phyloP scores from a whole-genome alignment of 2,329 filamentous ascomycete genomes.

The Chrysoporthe cubensis region DNA sequence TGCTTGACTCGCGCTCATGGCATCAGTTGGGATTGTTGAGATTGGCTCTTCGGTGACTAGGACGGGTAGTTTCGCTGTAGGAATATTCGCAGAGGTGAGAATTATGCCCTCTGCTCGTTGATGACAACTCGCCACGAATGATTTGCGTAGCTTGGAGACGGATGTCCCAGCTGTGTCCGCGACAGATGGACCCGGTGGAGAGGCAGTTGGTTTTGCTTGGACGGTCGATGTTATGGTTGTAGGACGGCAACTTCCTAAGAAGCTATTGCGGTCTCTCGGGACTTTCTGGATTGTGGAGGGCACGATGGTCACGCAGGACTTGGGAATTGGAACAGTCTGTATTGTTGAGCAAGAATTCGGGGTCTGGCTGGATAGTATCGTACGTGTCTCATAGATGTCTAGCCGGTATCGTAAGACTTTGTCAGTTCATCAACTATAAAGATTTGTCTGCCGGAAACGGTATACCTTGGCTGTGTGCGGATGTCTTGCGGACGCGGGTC shows the following conservation, averaged over 20 bases:
- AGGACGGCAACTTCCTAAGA: neutral
- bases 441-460: neutral
- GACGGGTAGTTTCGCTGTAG: neutral
- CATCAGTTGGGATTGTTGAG: neutral
- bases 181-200: neutral
- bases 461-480: conserved; percentile 5
- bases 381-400: neutral
- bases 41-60: no score
- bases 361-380: neutral
- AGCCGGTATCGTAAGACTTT: neutral
- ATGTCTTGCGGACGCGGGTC: neutral
- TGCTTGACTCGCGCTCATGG: neutral
- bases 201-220: conserved; percentile 8
- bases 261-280: neutral
- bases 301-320: conserved; percentile 6
- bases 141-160: conserved; percentile 1
- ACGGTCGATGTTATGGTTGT: neutral
- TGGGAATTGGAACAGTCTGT: neutral
- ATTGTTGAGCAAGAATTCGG: neutral
- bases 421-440: neutral
- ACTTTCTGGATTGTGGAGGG: conserved; percentile 21
- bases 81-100: no score
- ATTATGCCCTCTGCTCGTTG: neutral
- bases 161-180: conserved; percentile 6
- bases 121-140: neutral